phyloP scores from a whole-genome alignment of 2,329 filamentous ascomycete genomes.

The Cryphonectria nitschkei region DNA sequence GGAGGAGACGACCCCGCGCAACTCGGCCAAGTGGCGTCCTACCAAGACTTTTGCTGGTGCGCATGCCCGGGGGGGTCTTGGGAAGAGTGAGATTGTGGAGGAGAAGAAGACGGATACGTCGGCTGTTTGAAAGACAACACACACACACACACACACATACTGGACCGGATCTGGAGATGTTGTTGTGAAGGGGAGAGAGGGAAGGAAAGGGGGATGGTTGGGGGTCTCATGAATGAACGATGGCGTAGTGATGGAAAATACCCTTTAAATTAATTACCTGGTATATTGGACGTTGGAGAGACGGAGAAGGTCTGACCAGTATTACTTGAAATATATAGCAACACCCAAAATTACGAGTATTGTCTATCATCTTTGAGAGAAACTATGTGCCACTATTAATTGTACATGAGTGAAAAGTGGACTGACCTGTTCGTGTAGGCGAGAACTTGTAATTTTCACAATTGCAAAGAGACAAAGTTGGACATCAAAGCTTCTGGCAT shows the following conservation, averaged over 20 bases:
- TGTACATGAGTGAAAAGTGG: background rate
- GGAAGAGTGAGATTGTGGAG: background rate
- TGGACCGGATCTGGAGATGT: background rate
- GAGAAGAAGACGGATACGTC: background rate
- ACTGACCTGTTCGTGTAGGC: no score
- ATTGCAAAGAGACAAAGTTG: background rate
- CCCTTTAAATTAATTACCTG: background rate
- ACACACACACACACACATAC: no score
- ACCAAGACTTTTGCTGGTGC: constrained; percentile 39
- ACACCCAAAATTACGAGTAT: background rate
- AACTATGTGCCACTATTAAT: background rate
- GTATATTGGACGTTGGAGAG: no score
- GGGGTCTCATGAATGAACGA: background rate
- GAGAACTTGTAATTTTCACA: no score
- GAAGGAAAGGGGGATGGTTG: background rate
- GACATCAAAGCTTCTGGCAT: constrained; percentile 7
- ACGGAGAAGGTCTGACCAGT: background rate
- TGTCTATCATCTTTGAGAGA: background rate
- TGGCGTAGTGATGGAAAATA: constrained; percentile 8
- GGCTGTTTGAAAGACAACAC: background rate
- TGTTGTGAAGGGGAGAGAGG: background rate
- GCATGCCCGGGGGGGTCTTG: constrained; percentile 34
- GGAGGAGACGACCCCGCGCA: constrained; percentile 50
- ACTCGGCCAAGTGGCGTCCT: constrained; percentile 40
- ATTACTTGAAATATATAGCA: background rate